A percentile compares a stretch with the other conserved stretches of the same genome.
These are phyloP conservation scores for Trypanosoma vivax DNA, from an alignment of 208 protist genomes.

Conservation along the genomic window DNA sequence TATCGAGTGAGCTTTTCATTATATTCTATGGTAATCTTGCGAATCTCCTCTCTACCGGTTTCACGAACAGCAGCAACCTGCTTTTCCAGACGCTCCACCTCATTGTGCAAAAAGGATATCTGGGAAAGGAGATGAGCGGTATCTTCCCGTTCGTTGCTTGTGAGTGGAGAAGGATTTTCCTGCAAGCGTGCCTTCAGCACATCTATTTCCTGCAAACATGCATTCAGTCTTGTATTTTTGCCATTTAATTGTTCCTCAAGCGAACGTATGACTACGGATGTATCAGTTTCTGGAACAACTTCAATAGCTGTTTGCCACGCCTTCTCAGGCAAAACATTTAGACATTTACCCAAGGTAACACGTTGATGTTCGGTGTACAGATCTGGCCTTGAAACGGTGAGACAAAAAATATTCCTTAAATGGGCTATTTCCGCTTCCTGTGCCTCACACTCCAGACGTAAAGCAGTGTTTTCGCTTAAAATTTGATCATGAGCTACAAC, in stretches of 20 bases:
- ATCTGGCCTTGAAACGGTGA: constrained; percentile 19
- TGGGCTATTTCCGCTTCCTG: constrained; percentile 22
- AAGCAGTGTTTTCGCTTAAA: constrained; percentile 19
- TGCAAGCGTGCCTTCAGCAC: constrained; percentile 9
- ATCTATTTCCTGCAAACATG: constrained; percentile 16
- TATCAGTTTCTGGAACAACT: constrained; percentile 10
- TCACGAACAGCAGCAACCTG: constrained; percentile 25
- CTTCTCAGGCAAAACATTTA: constrained; percentile 24
- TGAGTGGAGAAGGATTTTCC: not conserved
- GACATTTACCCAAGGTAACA: constrained; percentile 20
- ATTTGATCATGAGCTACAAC: constrained; percentile 1
- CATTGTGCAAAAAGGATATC: constrained; percentile 74
- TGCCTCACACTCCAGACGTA: constrained; percentile 24
- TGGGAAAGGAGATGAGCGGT: constrained; percentile 56
- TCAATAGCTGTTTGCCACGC: constrained; percentile 19
- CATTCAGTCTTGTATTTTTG: constrained; percentile 10
- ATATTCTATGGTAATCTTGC: constrained; percentile 25
- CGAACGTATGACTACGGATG: constrained; percentile 6
- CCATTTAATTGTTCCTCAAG: constrained; percentile 16
- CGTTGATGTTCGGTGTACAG: constrained; percentile 16
- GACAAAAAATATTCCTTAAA: constrained; percentile 18
- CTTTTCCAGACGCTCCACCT: constrained; percentile 70
- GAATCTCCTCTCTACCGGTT: constrained; percentile 21
- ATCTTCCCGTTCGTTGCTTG: constrained; percentile 10
- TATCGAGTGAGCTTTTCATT: constrained; percentile 50